Conservation (phyloP, 345 rosid genomes). For the Syzygium oleosum region DNA sequence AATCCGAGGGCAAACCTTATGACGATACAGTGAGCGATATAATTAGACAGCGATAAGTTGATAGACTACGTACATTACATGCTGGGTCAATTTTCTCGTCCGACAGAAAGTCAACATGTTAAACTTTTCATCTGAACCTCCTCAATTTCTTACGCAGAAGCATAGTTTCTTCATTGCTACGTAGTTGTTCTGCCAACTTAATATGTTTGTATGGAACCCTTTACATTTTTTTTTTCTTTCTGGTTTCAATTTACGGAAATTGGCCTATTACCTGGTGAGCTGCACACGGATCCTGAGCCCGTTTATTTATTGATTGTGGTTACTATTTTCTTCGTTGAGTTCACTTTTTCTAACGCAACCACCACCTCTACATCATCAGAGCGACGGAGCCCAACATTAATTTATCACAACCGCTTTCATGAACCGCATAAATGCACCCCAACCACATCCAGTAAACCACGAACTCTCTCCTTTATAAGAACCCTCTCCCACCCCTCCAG, state of each 20-base stretch:
- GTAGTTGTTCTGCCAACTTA: not conserved
- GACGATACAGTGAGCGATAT: not conserved
- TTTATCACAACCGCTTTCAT: constrained; percentile 37
- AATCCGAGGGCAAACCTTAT: too few species aligned
- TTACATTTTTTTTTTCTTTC: not conserved
- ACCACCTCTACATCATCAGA: not conserved
- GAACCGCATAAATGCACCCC: constrained; percentile 48
- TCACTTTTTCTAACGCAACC: not conserved
- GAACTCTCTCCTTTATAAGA: constrained; percentile 6
- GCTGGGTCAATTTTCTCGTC: not conserved
- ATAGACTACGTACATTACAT: not conserved
- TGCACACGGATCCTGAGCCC: not conserved
- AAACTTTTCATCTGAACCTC: not conserved
- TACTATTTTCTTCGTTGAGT: not conserved
- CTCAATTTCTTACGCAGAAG: not conserved
- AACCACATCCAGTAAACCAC: constrained; percentile 15
- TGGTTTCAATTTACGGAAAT: not conserved
- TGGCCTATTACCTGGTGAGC: not conserved
- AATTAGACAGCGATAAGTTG: not conserved
- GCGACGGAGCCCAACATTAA: constrained; percentile 2
- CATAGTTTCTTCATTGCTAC: not conserved
- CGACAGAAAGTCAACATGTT: not conserved
- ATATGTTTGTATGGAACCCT: not conserved
- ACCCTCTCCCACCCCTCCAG: not conserved
- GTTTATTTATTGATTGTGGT: not conserved